Evolutionary conservation across 495 filamentous ascomycete species (phyloP).

Genomic region (Trichoderma orchidacearum): DNA sequence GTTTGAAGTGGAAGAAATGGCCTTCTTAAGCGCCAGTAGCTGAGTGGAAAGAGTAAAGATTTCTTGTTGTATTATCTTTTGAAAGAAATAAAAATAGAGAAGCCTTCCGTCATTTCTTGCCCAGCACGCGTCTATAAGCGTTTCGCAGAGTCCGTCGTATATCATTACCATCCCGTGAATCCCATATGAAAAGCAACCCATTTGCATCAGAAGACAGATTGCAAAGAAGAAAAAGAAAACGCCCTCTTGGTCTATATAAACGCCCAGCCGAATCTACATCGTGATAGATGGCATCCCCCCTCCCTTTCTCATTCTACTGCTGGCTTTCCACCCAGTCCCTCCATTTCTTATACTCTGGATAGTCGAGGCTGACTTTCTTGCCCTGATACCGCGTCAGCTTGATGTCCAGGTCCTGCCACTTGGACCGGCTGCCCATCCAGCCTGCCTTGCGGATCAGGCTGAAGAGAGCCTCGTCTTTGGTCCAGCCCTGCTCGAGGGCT

Average conservation of each 20-base stretch:
- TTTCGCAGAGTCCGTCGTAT: too few species aligned
- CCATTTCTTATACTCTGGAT: conserved; percentile 64
- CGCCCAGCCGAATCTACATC: conserved; percentile 63
- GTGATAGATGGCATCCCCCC: conserved; percentile 67
- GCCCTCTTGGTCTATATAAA: conserved; percentile 14
- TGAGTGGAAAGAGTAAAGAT: too few species aligned
- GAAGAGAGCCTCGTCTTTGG: conserved; percentile 78
- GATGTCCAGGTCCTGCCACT: conserved; percentile 68
- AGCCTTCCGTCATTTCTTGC: too few species aligned
- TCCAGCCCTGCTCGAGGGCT: conserved; percentile 85
- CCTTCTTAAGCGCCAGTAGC: too few species aligned
- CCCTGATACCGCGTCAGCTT: conserved; percentile 73
- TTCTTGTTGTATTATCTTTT: too few species aligned
- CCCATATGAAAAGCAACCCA: too few species aligned
- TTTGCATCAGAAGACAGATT: too few species aligned
- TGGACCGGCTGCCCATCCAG: conserved; percentile 53
- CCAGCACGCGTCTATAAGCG: too few species aligned
- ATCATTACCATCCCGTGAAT: background rate
- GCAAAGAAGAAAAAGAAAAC: background rate
- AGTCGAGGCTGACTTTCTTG: conserved; percentile 52
- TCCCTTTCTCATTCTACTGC: conserved; percentile 44
- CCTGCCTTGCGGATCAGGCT: conserved; percentile 92
- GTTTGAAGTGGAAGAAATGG: too few species aligned
- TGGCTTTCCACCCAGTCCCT: conserved; percentile 48
- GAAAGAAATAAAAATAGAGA: too few species aligned